phyloP scores from a whole-genome alignment of 2,329 filamentous ascomycete genomes.

The Pseudogymnoascus destructans region DNA sequence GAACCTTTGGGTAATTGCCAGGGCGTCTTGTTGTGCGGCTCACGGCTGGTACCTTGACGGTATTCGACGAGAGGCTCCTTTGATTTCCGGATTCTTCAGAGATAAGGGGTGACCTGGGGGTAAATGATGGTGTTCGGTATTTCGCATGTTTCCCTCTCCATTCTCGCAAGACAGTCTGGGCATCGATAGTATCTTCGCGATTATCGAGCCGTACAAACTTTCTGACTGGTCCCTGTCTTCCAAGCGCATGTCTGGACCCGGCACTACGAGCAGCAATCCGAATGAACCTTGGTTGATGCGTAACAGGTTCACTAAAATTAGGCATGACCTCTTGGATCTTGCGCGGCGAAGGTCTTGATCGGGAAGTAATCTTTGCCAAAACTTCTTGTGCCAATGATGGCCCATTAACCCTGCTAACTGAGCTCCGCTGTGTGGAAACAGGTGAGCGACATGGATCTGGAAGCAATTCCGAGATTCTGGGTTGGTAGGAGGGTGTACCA shows the following conservation, averaged over 20 bases:
- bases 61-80: not conserved
- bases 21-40: not conserved
- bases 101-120: not conserved
- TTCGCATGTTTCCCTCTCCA: conserved; percentile 43
- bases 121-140: conserved; percentile 15
- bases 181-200: conserved; percentile 47
- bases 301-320: not conserved
- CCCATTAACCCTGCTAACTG: not conserved
- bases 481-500: conserved; percentile 14
- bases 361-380: not conserved
- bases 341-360: not conserved
- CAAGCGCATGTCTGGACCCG: conserved; percentile 34
- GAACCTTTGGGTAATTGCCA: not conserved
- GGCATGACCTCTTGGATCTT: conserved; percentile 8
- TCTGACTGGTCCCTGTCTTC: conserved; percentile 39
- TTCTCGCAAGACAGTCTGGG: conserved; percentile 36
- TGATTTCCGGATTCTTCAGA: conserved; percentile 14
- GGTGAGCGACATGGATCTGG: conserved; percentile 7
- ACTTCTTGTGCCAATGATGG: not conserved
- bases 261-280: conserved; percentile 48
- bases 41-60: not conserved
- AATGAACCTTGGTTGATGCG: conserved; percentile 39
- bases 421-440: not conserved
- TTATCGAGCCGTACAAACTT: conserved; percentile 50
- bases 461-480: conserved; percentile 22